These are phyloP conservation scores for Amaranthus hypochondriacus DNA, from an alignment of 148 eudicot species.

Conservation along the genomic window DNA sequence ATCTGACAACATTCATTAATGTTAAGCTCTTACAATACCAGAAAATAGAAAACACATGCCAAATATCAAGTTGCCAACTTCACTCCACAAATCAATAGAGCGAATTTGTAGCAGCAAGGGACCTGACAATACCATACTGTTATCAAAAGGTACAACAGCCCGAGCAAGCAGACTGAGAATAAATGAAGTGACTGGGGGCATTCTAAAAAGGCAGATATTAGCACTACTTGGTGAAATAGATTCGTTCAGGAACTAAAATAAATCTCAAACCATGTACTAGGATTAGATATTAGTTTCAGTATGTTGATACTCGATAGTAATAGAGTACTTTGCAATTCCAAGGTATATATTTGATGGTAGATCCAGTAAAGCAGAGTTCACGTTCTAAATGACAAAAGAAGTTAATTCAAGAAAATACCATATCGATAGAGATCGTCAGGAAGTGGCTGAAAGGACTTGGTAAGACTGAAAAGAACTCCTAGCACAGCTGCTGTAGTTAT, in stretches of 20 bases:
- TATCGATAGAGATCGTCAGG: constrained; percentile 83
- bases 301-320: neutral
- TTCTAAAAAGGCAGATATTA: no score
- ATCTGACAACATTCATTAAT: constrained; percentile 45
- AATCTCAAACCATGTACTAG: no score
- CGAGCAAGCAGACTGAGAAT: no score
- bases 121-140: no score
- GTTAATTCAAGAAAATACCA: constrained; percentile 42
- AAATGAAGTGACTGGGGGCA: no score
- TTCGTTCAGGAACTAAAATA: no score
- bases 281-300: neutral
- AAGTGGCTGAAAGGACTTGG: constrained; percentile 64
- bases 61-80: neutral
- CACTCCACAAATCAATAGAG: neutral
- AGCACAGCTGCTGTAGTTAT: constrained; percentile 68
- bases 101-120: neutral
- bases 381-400: neutral
- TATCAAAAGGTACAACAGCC: no score
- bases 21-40: constrained; percentile 14
- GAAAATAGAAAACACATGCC: neutral
- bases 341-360: neutral
- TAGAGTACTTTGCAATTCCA: neutral
- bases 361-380: neutral
- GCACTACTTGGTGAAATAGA: no score
- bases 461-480: constrained; percentile 64